Evolutionary conservation across 495 filamentous ascomycete species (phyloP), one percentile per base, ranked within the genome.

Genomic region (Symbiotaphrina buchneri): DNA sequence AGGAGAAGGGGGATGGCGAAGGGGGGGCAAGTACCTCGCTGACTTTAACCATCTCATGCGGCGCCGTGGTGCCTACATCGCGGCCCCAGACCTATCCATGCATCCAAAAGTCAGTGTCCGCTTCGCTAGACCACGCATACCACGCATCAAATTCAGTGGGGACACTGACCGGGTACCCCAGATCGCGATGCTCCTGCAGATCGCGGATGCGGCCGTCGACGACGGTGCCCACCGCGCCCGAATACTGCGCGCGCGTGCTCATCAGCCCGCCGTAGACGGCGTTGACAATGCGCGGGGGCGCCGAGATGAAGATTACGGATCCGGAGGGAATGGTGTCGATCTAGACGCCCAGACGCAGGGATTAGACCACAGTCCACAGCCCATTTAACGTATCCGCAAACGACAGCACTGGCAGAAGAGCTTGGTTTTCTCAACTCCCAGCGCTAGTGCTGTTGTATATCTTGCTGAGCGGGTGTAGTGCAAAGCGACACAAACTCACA

Each of bases 261-360:
- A 72, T 71, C 6, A 72, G 47, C 1, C 67, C 64, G 15, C 67
- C 67, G 38, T 62, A 72, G 39, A 61, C 55, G 7, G 66, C 66
- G 30, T 65, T 71, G 23, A 59, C 50, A 17, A 53, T 52, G 10
- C 46, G 48, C 8, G 56, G 47, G 1, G 63, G 62, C 29, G 56
- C 57, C 3, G 65, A 68, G 13, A 71, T 57, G 38, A 71, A 68
- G 8, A 71, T 40, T 0, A 71, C 54, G 8, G 56, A 52, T 14
- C 53, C 58, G 2, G 48, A 28, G 4, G 63, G 63, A 15, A 71
- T 52, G 0, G 49, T 41, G 38, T 70, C 65, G 35, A 63, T 65
- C 63, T 66, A 35, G 27, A 15, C 37, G 36, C 21, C 36, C 34
- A 16, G 5, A n/a, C n/a, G n/a, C n/a, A n/a, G n/a, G n/a, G n/a